A percentile compares a stretch with the other conserved stretches of the same genome.
Conservation (phyloP, 1,139 yeast genomes). For the Yamadazyma friedrichii region DNA sequence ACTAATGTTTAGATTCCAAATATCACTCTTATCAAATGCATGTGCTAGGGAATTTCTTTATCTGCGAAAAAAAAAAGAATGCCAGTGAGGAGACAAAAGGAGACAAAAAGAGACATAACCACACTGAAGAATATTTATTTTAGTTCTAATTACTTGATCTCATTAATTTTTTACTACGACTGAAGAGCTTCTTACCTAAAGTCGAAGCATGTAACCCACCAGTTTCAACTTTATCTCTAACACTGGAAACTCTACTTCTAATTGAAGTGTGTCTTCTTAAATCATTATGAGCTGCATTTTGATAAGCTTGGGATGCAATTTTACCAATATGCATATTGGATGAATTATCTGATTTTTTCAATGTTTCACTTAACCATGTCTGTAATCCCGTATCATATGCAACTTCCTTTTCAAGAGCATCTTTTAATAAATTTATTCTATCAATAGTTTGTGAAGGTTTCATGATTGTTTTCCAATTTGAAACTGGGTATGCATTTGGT, state of each 20-base stretch:
- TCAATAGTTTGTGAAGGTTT: constrained; percentile 42
- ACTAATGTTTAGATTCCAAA: no score
- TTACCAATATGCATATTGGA: constrained; percentile 44
- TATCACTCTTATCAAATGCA: no score
- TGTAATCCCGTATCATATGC: constrained; percentile 46
- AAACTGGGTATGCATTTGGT: constrained; percentile 32
- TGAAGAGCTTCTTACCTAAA: constrained; percentile 43
- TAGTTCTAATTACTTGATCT: constrained; percentile 14
- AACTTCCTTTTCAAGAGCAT: constrained; percentile 41
- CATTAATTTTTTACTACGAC: constrained; percentile 42
- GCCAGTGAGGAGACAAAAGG: neutral
- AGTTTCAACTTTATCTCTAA: constrained; percentile 44
- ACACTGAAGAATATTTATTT: neutral
- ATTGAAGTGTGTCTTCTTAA: constrained; percentile 42
- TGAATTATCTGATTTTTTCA: constrained; percentile 33
- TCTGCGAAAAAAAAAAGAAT: neutral
- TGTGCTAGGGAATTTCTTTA: no score
- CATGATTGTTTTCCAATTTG: constrained; percentile 46
- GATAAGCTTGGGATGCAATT: constrained; percentile 47
- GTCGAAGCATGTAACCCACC: constrained; percentile 43
- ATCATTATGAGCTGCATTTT: constrained; percentile 46
- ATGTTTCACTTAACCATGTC: constrained; percentile 44
- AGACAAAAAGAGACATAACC: neutral
- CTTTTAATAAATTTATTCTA: constrained; percentile 39
- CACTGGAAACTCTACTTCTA: constrained; percentile 42